Evolutionary conservation across 2,329 filamentous ascomycete genomes (phyloP), one percentile per base, ranked within the genome.

Genomic region (Coleophoma cylindrospora): DNA sequence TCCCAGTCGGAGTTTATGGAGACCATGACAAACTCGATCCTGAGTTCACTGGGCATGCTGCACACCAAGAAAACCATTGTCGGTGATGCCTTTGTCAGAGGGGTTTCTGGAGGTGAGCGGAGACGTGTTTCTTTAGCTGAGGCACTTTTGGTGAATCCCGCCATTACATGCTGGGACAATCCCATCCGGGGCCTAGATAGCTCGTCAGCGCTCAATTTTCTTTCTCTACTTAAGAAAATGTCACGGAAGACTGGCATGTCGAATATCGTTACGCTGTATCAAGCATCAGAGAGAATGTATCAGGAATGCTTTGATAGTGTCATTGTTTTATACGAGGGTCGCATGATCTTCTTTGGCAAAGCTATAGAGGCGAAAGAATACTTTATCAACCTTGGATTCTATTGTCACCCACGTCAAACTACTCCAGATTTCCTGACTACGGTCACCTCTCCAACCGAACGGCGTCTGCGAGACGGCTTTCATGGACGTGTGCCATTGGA

Each of bases 41-140:
- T 86, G 64, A 85, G 86, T 17, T 67, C 85, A 0, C 88, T 87
- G 58, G 85, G 84, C 57, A 78, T 89, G 32, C 80, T 80, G 33
- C 84, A 89, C 60, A 86, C 84, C 0, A 74, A 84, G 59, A 75
- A 82, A 52, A 90, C 86, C 14, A 85, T 83, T 57, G 83, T 90
- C 7, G 87, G 87, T 12, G 81, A 89, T 52, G 84, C 88, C 57
- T 80, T 84, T 41, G 74, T 89, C 7, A 34, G 53, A 21, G 87
- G 87, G 40, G 77, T 87, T 0, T 83, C 79, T 1, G 84, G 84
- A 15, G 84, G 84, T 19, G 84, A 87, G 62, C 73, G 83, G 49
- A 90, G 92, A 70, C 82, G 89, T 62, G 87, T 92, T 5, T 86
- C 82, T 21, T 89, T 91, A 52, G 86, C 85, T 1, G 87, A 91